Evolutionary conservation across 805 yeast species (phyloP), one percentile per base, ranked within the genome.

Genomic region (Pichia paraexigua): DNA sequence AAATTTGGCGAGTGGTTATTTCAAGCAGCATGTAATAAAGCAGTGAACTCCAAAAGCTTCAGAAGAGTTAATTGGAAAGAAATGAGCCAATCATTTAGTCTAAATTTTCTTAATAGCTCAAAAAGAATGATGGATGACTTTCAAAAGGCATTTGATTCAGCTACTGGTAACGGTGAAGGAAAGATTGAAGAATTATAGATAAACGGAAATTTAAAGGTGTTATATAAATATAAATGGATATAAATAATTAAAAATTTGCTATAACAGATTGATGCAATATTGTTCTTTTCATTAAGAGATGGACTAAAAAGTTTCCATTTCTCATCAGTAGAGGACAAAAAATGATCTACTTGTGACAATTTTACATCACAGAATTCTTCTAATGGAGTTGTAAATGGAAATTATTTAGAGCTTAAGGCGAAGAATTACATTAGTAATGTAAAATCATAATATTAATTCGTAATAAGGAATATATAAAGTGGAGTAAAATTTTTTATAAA

Each of bases 1-100:
- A 63, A 70, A 4, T 71, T 82, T 61, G 92, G 92, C 1, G 91
- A 85, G 58, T 63, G 64, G 37, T 73, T 80, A 51, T 85, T 79
- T 60, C 80, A 77, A 49, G 64, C 63, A 41, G 65, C 76, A 5
- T 77, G 79, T 3, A 63, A 72, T 3, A 54, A 71, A 37, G 74
- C 81, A 54, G 74, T 70, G 45, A 53, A 64, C 49, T 73, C 83
- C 18, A 77, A 77, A 2, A 73, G 76, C 58, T 84, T 85, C 62
- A 73, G 70, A 59, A 41, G 51, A 12, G 54, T 56, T n/a, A 40
- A 47, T n/a, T 51, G 52, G 75, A 72, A 51, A 28, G 59, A 54
- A 35, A 53, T 46, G 46, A 24, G 35, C 13, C 46, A 58, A n/a
- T 50, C 53, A n/a, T 50, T 50, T 20, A 46, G 46, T 18, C n/a